Evolutionary conservation across 2,329 filamentous ascomycete species (phyloP).

Genomic region (Botrytis porri): DNA sequence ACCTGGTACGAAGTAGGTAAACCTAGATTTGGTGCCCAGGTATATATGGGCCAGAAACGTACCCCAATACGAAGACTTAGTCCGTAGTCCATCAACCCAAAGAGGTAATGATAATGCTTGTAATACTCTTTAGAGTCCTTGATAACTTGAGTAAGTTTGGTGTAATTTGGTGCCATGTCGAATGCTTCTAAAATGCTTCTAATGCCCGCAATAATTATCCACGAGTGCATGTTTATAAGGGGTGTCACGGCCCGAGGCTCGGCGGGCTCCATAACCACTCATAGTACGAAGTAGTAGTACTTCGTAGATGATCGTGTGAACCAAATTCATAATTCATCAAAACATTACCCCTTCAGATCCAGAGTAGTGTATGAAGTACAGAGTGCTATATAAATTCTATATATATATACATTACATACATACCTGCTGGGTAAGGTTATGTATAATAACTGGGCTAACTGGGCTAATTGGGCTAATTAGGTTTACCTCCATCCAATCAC

Average conservation of each 20-base stretch:
- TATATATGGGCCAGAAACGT: neutral
- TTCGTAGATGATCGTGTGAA: no score
- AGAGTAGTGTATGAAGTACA: neutral
- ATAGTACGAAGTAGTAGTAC: no score
- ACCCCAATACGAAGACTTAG: neutral
- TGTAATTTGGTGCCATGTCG: neutral
- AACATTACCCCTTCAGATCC: neutral
- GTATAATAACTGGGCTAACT: neutral
- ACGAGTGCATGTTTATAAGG: neutral
- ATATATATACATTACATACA: neutral
- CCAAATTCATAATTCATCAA: neutral
- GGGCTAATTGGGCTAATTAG: neutral
- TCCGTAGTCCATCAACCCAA: neutral
- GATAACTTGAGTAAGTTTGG: neutral
- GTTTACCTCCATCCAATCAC: conserved; percentile 1
- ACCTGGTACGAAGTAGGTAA: neutral
- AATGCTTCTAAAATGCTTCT: conserved; percentile 11
- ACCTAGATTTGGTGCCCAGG: neutral
- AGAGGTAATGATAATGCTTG: neutral
- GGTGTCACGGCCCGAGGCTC: conserved; percentile 6
- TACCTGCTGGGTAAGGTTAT: neutral
- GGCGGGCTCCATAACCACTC: neutral
- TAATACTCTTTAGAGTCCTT: neutral
- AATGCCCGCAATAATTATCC: conserved; percentile 7
- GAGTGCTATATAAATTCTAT: no score